Evolutionary conservation across 2,329 filamentous ascomycete genomes (phyloP).

Genomic region (Paracorniculantispora psalliotae): DNA sequence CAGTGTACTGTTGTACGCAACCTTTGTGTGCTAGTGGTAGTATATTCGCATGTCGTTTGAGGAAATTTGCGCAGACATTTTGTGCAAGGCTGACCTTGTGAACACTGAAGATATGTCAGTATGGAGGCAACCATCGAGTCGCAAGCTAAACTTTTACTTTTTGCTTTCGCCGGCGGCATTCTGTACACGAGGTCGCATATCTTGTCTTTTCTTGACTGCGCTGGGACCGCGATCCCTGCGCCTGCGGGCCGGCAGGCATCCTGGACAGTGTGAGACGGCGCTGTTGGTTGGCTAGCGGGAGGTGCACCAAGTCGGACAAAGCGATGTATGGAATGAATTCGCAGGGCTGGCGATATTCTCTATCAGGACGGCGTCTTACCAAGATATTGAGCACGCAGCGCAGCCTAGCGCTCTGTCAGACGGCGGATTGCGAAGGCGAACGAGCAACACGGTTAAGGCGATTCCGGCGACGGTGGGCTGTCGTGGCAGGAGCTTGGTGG

Average conservation of each 20-base stretch:
- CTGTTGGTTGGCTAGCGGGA: background rate
- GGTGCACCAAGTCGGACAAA: background rate
- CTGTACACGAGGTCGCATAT: conserved; percentile 40
- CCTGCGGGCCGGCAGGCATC: conserved; percentile 19
- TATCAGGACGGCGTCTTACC: too few relatives aligned
- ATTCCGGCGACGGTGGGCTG: background rate
- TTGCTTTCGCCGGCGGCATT: conserved; percentile 48
- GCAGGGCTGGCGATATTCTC: background rate
- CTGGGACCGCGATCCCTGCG: conserved; percentile 22
- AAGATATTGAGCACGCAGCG: background rate
- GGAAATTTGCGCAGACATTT: conserved; percentile 50
- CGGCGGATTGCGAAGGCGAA: background rate
- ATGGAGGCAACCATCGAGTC: too few relatives aligned
- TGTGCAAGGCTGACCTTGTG: conserved; percentile 48
- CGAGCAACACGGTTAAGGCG: background rate
- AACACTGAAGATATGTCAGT: conserved; percentile 43
- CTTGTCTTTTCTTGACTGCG: conserved; percentile 18
- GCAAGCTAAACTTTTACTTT: conserved; percentile 31
- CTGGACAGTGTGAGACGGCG: background rate
- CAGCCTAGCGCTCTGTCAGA: background rate
- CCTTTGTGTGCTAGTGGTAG: conserved; percentile 21
- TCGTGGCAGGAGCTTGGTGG: background rate
- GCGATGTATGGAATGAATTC: background rate
- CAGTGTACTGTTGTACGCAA: too few relatives aligned
- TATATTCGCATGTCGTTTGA: conserved; percentile 46